Base-by-base conservation (phyloP, 805 yeast species). In the Huiozyma naganishii region DNA sequence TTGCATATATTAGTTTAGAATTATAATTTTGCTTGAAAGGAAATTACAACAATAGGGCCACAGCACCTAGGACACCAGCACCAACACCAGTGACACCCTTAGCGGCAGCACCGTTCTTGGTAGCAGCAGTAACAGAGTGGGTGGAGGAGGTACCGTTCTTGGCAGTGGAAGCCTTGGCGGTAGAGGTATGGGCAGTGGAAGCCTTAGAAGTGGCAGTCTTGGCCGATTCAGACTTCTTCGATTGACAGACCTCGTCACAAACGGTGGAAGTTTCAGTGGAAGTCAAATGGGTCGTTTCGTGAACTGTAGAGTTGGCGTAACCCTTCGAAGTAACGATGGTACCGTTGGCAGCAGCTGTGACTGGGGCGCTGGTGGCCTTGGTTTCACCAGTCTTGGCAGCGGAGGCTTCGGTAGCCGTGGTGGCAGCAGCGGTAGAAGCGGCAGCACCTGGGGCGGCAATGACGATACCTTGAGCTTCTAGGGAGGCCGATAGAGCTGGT, bases 221-320 rank as follows among this genome's bases (percentile, higher is more conserved):
- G 27, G 37, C 7, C 30, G 41, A 9, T 32, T 29, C 37, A 27
- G 17, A 11, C 33, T 41, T 41, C 43, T 44, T 41, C 10, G 48
- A 41, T 13, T 46, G 40, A 38, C 48, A 46, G 11, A 37, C 41
- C 33, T 41, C 43, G 37, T 46, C 47, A 41, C 48, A 46, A 7
- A 41, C 42, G 30, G 49, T 46, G 32, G 37, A 37, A 29, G 43
- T 43, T 9, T 38, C 40, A n/a, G 43, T 39, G 12, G 43, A 34
- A 13, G 46, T 29, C 23, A 42, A 17, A 9, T 44, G 13, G 11
- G 39, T 23, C 11, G 38, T 38, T 29, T 10, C 7, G 40, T n/a
- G 17, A 29, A 11, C 27, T 6, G 30, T 27, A 17, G 13, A 37
- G 40, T 37, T 10, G 17, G 29, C 6, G 40, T 33, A 36, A 33